Evolutionary conservation across 495 filamentous ascomycete species (phyloP), one percentile per base, ranked within the genome.

Genomic region (Penicillium crystallinum): DNA sequence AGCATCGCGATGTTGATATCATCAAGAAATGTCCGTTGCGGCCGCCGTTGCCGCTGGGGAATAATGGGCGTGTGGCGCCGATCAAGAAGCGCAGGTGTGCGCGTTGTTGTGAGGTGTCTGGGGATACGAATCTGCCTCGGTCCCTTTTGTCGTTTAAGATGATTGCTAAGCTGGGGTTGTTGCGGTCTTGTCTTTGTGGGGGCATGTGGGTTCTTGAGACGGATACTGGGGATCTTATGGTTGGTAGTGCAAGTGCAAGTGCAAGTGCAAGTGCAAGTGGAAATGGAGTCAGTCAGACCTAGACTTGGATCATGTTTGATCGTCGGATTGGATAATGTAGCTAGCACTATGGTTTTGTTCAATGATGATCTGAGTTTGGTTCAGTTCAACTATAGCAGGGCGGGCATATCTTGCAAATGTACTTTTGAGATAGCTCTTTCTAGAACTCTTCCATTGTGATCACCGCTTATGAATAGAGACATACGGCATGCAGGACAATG

Each of bases 161-260:
- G 71, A 63, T 72, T 46, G 61, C 60, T 29, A 72, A 71, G 49
- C 46, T 75, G 65, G 68, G 64, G 31, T 39, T 74, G 50, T 41
- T 77, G 48, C 53, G 74, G 19, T 59, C 57, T 52, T 77, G 74
- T 69, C 64, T 74, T 45, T 77, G 74, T 57, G 68, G 71, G 23
- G 74, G 72, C 12, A 68, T 70, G 65, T 77, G 72, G 72, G 61
- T 67, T 36, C 37, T 72, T 52, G 71, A 71, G 55, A 43, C 48
- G 17, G 67, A 65, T 45, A 8, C 37, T 49, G 31, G 40, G 42
- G 58, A 55, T 18, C 9, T 46, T 55, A 35, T 27, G 21, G 14
- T 15, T 37, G 36, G 25, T 8, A 36, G 37, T 45, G 52, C 18
- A 10, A 31, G 6, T 50, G 42, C 12, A 12, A 30, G 18, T 29